Conservation (phyloP, 768 basidiomycete genomes). For the Mycena belliarum region DNA sequence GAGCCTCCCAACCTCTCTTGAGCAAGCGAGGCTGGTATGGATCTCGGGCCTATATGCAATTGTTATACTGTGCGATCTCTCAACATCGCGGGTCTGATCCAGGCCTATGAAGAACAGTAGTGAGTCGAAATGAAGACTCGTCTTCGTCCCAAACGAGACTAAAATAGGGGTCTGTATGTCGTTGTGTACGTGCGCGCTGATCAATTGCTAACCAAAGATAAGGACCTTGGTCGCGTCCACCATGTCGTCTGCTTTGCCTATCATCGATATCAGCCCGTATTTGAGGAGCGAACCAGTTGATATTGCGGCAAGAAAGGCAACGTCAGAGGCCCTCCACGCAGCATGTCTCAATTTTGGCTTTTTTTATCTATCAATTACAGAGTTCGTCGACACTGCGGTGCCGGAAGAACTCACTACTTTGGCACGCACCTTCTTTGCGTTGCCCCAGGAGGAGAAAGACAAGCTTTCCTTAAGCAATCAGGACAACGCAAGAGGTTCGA, state of each 20-base stretch:
- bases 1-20: too few relatives aligned
- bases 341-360: constrained; percentile 84
- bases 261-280: constrained; percentile 74
- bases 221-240: too few relatives aligned
- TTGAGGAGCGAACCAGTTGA: constrained; percentile 38
- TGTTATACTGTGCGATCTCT: too few relatives aligned
- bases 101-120: too few relatives aligned
- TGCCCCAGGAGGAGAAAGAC: constrained; percentile 80
- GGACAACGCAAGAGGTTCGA: constrained; percentile 75
- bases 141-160: too few relatives aligned
- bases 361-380: constrained; percentile 81
- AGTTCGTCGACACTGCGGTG: constrained; percentile 56
- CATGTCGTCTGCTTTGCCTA: constrained; percentile 47
- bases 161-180: too few relatives aligned
- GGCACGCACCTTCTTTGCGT: constrained; percentile 70
- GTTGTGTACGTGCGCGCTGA: too few relatives aligned
- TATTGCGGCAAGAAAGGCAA: constrained; percentile 41
- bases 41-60: too few relatives aligned
- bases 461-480: constrained; percentile 63
- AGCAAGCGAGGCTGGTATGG: too few relatives aligned
- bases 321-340: constrained; percentile 60
- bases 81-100: too few relatives aligned
- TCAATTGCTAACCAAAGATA: too few relatives aligned
- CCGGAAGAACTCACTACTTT: constrained; percentile 65
- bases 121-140: too few relatives aligned